phyloP scores from a whole-genome alignment of 2,329 filamentous ascomycete genomes.

The Spiromastix sp. region DNA sequence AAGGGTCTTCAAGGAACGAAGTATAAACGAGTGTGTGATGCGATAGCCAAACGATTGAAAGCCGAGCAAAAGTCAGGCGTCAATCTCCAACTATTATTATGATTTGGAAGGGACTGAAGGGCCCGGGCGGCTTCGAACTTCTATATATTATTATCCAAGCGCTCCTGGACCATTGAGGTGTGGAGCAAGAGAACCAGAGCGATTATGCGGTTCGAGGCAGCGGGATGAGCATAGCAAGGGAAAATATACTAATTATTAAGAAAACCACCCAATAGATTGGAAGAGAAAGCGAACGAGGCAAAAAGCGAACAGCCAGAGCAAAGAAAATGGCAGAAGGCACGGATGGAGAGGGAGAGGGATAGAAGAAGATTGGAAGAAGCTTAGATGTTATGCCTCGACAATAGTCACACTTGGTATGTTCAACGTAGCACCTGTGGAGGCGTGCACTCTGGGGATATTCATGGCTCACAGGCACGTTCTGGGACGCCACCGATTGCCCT shows the following conservation, averaged over 20 bases:
- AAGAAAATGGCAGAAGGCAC: not conserved
- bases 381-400: not conserved
- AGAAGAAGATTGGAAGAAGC: not conserved
- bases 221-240: too few species aligned
- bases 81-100: too few species aligned
- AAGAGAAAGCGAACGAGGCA: not conserved
- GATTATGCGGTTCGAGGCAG: too few species aligned
- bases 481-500: constrained; percentile 1
- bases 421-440: constrained; percentile 4
- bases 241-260: too few species aligned
- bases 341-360: not conserved
- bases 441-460: constrained; percentile 1
- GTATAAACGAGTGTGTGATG: constrained; percentile 3
- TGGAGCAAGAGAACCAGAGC: too few species aligned
- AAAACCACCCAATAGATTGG: not conserved
- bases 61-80: not conserved
- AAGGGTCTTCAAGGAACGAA: too few species aligned
- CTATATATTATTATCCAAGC: too few species aligned
- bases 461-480: constrained; percentile 1
- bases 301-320: not conserved
- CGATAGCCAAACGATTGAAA: constrained; percentile 2
- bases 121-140: too few species aligned
- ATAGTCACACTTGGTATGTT: not conserved
- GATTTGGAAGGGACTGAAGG: too few species aligned
- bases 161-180: too few species aligned